A percentile compares a stretch with the other conserved stretches of the same genome.
These are phyloP conservation scores for Auricularia sp. DNA, from an alignment of 768 basidiomycete genomes.

Conservation along the genomic window DNA sequence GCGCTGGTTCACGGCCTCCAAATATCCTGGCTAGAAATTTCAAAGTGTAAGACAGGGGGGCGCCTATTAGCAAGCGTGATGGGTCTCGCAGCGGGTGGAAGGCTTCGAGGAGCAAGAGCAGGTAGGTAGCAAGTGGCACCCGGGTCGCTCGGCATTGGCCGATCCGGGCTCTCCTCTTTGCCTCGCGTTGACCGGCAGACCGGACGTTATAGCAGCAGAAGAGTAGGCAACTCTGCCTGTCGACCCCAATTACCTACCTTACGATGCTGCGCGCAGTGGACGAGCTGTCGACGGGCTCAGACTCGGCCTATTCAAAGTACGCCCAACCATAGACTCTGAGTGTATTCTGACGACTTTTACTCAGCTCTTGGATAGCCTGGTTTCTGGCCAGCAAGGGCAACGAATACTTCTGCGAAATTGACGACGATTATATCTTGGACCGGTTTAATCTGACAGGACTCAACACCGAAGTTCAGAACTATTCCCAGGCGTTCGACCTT, in stretches of 20 bases:
- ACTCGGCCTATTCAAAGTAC: conserved; percentile 93
- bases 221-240: not conserved
- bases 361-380: conserved; percentile 80
- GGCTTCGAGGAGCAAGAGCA: too few relatives aligned
- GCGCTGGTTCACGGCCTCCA: too few relatives aligned
- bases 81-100: too few relatives aligned
- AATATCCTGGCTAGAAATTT: too few relatives aligned
- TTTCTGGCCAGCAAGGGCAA: conserved; percentile 95
- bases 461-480: conserved; percentile 93
- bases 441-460: conserved; percentile 96
- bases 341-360: conserved; percentile 15
- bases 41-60: too few relatives aligned
- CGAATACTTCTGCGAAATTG: conserved; percentile 99
- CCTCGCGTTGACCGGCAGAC: not conserved
- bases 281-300: conserved; percentile 82
- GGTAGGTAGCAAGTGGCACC: too few relatives aligned
- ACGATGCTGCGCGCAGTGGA: conserved; percentile 44
- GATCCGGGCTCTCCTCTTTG: not conserved
- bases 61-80: too few relatives aligned
- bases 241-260: not conserved
- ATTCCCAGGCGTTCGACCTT: conserved; percentile 85
- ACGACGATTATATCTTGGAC: conserved; percentile 97
- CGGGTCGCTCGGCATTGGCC: too few relatives aligned
- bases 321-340: conserved; percentile 13
- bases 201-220: not conserved